phyloP scores from a whole-genome alignment of 1,284 basidiomycete species.

The Sporisorium reilianum region DNA sequence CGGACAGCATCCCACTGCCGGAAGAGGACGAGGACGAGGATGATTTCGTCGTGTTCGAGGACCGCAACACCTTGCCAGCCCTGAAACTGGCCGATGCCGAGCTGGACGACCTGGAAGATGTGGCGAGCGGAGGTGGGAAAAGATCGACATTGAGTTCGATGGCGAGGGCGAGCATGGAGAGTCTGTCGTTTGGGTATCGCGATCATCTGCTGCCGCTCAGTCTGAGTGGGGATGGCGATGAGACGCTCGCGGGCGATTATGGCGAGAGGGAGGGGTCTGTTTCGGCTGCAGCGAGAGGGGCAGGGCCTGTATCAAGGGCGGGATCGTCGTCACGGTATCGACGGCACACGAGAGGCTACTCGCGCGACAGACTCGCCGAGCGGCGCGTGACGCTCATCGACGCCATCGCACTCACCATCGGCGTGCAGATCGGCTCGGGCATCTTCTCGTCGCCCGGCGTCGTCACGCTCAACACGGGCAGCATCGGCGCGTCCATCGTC shows the following conservation, averaged over 20 bases:
- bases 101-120: slow-evolving; percentile 21
- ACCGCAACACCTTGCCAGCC: slow-evolving; percentile 34
- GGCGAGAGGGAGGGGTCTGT: slow-evolving; percentile 49
- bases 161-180: slow-evolving; percentile 50
- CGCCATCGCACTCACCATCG: slow-evolving; percentile 61
- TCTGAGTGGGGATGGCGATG: slow-evolving; percentile 51
- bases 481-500: slow-evolving; percentile 61
- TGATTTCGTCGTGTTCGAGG: slow-evolving; percentile 58
- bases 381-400: slow-evolving; percentile 41
- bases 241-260: slow-evolving; percentile 51
- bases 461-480: slow-evolving; percentile 64
- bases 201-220: slow-evolving; percentile 59
- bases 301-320: slow-evolving; percentile 8
- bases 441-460: slow-evolving; percentile 68
- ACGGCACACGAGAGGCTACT: slow-evolving; percentile 25
- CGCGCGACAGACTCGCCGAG: slow-evolving; percentile 18
- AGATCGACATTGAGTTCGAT: slow-evolving; percentile 13
- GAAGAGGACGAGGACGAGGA: slow-evolving; percentile 55
- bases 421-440: slow-evolving; percentile 66
- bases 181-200: slow-evolving; percentile 56
- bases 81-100: slow-evolving; percentile 21
- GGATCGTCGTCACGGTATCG: slow-evolving; percentile 4
- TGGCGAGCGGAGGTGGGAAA: background rate
- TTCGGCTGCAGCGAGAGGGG: slow-evolving; percentile 13
- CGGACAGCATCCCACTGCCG: slow-evolving; percentile 33